Percentiles rank a stretch among this genome's conserved stretches.
These are phyloP conservation scores for Nymphaea colorata DNA, from an alignment of 164 flowering plant species.

Conservation along the genomic window DNA sequence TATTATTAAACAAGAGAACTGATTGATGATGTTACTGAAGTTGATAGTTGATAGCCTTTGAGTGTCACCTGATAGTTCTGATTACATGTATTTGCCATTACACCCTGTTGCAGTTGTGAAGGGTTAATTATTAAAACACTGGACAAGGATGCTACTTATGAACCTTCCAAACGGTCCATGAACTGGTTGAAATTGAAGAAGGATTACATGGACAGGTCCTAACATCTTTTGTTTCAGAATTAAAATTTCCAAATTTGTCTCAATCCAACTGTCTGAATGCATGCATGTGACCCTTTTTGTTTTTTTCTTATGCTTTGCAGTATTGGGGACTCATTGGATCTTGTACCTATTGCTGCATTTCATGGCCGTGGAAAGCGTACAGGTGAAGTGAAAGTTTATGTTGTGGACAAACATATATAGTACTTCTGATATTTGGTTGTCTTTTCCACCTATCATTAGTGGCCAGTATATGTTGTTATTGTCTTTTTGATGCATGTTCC, in stretches of 20 bases:
- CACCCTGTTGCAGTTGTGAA: slow-evolving; percentile 55
- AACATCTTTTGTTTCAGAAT: not conserved
- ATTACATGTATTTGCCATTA: slow-evolving; percentile 1
- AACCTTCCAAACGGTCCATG: slow-evolving; percentile 84
- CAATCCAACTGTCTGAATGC: not conserved
- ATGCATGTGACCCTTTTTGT: not conserved
- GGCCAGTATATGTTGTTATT: too few species aligned
- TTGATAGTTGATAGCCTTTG: not conserved
- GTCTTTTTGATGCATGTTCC: too few species aligned
- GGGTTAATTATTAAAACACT: slow-evolving; percentile 94
- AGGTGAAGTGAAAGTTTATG: slow-evolving; percentile 25
- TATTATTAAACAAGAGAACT: too few species aligned
- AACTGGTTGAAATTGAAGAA: slow-evolving; percentile 98
- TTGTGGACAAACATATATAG: not conserved
- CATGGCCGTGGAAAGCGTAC: slow-evolving; percentile 98
- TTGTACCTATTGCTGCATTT: slow-evolving; percentile 94
- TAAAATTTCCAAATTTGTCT: not conserved
- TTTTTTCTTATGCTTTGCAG: slow-evolving; percentile 24
- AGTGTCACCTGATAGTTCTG: not conserved
- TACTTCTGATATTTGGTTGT: not conserved
- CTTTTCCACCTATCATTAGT: not conserved
- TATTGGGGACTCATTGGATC: slow-evolving; percentile 88
- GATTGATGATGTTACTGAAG: too few species aligned
- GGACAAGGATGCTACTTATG: slow-evolving; percentile 83
- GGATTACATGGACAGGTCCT: slow-evolving; percentile 86